phyloP scores from a whole-genome alignment of 305 asterid genomes.

The Euphrasia arctica region DNA sequence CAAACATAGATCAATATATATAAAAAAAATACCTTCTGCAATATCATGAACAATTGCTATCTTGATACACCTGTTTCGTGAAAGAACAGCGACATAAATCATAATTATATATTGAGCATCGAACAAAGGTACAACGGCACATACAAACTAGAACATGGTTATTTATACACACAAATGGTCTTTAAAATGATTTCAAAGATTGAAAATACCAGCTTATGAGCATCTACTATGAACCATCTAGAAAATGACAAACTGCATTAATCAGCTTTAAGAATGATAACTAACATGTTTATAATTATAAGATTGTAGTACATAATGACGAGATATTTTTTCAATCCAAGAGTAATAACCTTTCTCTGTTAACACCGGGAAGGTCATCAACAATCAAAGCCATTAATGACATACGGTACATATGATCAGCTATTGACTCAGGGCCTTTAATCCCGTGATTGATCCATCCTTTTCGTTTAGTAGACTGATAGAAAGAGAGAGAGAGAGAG shows the following conservation, averaged over 20 bases:
- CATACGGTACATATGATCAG: conserved; percentile 95
- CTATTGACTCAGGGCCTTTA: conserved; percentile 69
- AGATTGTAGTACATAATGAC: background rate
- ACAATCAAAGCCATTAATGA: conserved; percentile 91
- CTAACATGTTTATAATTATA: background rate
- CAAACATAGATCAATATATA: background rate
- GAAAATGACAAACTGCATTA: background rate
- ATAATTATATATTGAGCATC: conserved; percentile 1
- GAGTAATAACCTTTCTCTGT: conserved; percentile 76
- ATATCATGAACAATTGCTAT: conserved; percentile 95
- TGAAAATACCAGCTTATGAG: background rate
- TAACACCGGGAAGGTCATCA: conserved; percentile 73
- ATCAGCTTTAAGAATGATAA: background rate
- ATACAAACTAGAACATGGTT: too few relatives aligned
- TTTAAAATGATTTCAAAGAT: background rate
- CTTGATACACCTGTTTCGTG: conserved; percentile 79
- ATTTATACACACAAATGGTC: too few relatives aligned
- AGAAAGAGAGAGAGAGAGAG: conserved; percentile 16
- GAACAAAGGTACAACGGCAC: conserved; percentile 7
- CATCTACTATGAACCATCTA: background rate
- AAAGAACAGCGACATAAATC: conserved; percentile 21
- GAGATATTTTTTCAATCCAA: conserved; percentile 7
- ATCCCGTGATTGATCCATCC: conserved; percentile 76
- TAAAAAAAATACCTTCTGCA: conserved; percentile 72
- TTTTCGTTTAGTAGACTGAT: conserved; percentile 62